These are phyloP conservation scores for Monosporascus sp. DNA, from an alignment of 2,329 filamentous ascomycete species.

Conservation along the genomic window DNA sequence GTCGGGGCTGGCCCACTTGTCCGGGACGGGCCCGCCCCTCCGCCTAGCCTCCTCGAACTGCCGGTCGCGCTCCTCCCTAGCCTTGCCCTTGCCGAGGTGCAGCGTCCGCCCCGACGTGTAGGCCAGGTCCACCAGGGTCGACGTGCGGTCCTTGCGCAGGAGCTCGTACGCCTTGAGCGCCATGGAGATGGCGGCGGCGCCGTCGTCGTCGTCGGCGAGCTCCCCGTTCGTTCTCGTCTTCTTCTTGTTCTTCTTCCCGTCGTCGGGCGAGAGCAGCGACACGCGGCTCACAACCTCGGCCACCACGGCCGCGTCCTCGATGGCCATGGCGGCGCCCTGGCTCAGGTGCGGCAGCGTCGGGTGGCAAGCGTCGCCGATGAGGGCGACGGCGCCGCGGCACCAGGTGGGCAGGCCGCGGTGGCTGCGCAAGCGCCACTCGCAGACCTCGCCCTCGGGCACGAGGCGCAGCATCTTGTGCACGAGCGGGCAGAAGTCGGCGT, in stretches of 20 bases:
- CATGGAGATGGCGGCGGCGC: conserved; percentile 35
- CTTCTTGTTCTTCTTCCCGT: conserved; percentile 5
- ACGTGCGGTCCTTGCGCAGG: conserved; percentile 50
- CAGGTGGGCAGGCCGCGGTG: conserved; percentile 53
- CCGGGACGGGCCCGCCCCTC: conserved; percentile 48
- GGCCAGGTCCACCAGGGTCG: conserved; percentile 48
- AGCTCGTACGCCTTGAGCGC: conserved; percentile 50
- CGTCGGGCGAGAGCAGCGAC: conserved; percentile 15
- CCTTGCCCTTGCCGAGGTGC: conserved; percentile 53
- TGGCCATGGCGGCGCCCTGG: conserved; percentile 63
- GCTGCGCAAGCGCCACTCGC: conserved; percentile 59
- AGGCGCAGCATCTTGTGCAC: conserved; percentile 55
- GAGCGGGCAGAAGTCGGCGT: conserved; percentile 54
- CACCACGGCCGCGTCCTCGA: conserved; percentile 60
- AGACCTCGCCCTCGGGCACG: conserved; percentile 57
- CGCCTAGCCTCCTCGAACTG: conserved; percentile 47
- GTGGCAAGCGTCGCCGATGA: conserved; percentile 62
- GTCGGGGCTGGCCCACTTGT: conserved; percentile 68
- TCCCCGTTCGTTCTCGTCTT: too few species aligned
- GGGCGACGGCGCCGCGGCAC: conserved; percentile 50
- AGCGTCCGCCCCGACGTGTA: conserved; percentile 47
- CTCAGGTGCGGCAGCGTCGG: conserved; percentile 63
- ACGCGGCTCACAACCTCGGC: conserved; percentile 43
- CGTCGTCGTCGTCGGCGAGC: conserved; percentile 18
- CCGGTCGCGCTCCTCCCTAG: conserved; percentile 53